A percentile compares a stretch with the other conserved stretches of the same genome.
Evolutionary conservation across 75 land plant genomes (phyloP).

Genomic region (Picea glauca): DNA sequence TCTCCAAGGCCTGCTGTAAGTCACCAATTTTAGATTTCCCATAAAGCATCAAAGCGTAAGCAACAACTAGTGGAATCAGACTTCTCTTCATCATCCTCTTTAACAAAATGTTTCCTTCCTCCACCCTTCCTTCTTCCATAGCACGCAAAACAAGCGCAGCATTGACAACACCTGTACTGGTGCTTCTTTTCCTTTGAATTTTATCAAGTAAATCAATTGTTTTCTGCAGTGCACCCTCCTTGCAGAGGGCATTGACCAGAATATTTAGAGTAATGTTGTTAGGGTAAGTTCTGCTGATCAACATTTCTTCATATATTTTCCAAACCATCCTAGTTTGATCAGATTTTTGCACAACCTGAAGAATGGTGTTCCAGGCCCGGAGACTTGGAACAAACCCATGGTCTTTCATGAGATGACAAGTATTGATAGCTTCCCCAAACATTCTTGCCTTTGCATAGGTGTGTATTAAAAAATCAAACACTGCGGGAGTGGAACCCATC

Average conservation of each 20-base stretch:
- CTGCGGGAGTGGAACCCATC: conserved; percentile 16
- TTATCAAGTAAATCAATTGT: conserved; percentile 28
- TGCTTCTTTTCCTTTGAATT: conserved; percentile 46
- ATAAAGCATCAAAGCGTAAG: conserved; percentile 39
- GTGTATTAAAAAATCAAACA: conserved; percentile 56
- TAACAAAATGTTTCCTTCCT: conserved; percentile 40
- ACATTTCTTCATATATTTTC: conserved; percentile 59
- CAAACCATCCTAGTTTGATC: conserved; percentile 23
- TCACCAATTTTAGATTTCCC: conserved; percentile 28
- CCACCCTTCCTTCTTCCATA: conserved; percentile 38
- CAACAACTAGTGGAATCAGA: conserved; percentile 33
- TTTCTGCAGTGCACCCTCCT: conserved; percentile 46
- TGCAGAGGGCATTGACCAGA: conserved; percentile 47
- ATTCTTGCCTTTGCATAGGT: conserved; percentile 45
- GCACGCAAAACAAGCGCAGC: conserved; percentile 29
- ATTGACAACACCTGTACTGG: conserved; percentile 41
- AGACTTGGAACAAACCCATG: conserved; percentile 34
- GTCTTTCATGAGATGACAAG: conserved; percentile 32
- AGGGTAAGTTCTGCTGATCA: conserved; percentile 30
- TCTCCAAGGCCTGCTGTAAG: conserved; percentile 24
- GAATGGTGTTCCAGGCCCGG: conserved; percentile 33
- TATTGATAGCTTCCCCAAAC: conserved; percentile 33
- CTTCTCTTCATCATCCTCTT: conserved; percentile 52
- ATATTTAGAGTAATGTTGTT: conserved; percentile 29
- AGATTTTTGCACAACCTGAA: conserved; percentile 38